These are phyloP conservation scores for Clarireedia hainanense DNA, from an alignment of 2,329 filamentous ascomycete species.

Conservation along the genomic window DNA sequence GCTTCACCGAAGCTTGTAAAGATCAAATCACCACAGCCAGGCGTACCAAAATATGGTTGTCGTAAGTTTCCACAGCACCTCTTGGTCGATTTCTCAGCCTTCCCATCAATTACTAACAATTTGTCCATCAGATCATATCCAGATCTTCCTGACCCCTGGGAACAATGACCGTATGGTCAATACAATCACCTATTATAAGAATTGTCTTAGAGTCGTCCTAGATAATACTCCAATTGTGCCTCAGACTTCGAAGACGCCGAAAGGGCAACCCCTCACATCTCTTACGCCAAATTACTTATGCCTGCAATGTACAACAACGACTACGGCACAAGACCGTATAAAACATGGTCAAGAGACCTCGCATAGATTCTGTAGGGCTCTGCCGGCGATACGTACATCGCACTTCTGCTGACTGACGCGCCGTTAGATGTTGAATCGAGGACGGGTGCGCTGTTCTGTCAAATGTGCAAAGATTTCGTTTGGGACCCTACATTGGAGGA, in stretches of 20 bases:
- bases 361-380: constrained; percentile 64
- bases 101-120: constrained; percentile 19
- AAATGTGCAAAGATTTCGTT: constrained; percentile 74
- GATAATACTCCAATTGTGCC: constrained; percentile 57
- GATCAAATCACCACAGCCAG: constrained; percentile 51
- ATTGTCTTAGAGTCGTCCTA: constrained; percentile 62
- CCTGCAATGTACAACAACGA: constrained; percentile 63
- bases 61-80: constrained; percentile 37
- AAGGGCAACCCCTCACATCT: constrained; percentile 50
- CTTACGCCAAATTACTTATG: constrained; percentile 65
- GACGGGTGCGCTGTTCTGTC: constrained; percentile 68
- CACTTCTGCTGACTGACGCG: constrained; percentile 5
- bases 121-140: constrained; percentile 55
- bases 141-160: constrained; percentile 53
- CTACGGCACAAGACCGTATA: constrained; percentile 55
- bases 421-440: constrained; percentile 66
- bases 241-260: constrained; percentile 54
- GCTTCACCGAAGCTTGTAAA: constrained; percentile 31
- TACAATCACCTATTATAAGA: constrained; percentile 64
- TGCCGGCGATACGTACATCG: not conserved
- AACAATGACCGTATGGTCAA: constrained; percentile 55
- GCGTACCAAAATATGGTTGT: constrained; percentile 55
- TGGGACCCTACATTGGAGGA: constrained; percentile 77
- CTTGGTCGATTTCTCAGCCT: constrained; percentile 10
- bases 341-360: constrained; percentile 61